Conservation (phyloP, 2,329 filamentous ascomycete species). For the Westerdykella ornata region DNA sequence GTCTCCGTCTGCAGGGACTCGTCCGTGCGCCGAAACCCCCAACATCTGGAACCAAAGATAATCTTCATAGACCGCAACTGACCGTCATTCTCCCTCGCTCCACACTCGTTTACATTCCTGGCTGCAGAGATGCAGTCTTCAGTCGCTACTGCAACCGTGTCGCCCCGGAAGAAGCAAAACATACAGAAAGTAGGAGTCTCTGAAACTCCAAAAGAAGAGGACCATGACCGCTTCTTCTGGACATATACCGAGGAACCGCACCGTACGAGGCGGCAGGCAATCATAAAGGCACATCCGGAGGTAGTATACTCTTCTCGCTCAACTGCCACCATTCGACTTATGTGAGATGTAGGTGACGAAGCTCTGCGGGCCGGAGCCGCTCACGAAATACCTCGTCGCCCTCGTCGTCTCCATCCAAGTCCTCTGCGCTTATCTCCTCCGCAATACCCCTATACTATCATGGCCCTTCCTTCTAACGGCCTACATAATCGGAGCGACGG, state of each 20-base stretch:
- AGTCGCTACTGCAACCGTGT: slow-evolving; percentile 30
- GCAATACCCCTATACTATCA: slow-evolving; percentile 70
- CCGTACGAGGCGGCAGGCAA: slow-evolving; percentile 78
- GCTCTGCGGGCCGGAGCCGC: slow-evolving; percentile 88
- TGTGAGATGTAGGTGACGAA: slow-evolving; percentile 66
- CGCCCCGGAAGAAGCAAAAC: slow-evolving; percentile 16
- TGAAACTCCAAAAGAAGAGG: slow-evolving; percentile 10
- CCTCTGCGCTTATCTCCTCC: slow-evolving; percentile 67
- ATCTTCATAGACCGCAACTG: no score
- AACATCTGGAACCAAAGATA: no score
- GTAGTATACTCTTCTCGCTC: slow-evolving; percentile 41
- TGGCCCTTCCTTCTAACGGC: slow-evolving; percentile 79
- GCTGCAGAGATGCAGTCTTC: slow-evolving; percentile 30
- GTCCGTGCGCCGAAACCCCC: no score
- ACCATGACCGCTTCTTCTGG: slow-evolving; percentile 77
- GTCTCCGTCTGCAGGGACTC: no score
- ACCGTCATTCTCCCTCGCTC: not conserved
- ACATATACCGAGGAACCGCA: slow-evolving; percentile 98
- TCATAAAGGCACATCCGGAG: slow-evolving; percentile 97
- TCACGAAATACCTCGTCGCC: slow-evolving; percentile 89
- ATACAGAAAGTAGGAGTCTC: slow-evolving; percentile 1
- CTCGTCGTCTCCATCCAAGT: slow-evolving; percentile 79
- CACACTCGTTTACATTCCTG: slow-evolving; percentile 6
- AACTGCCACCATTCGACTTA: slow-evolving; percentile 5
- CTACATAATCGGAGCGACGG: slow-evolving; percentile 86